Evolutionary conservation across 2,329 filamentous ascomycete species (phyloP).

Genomic region (Penicillium concentricum): DNA sequence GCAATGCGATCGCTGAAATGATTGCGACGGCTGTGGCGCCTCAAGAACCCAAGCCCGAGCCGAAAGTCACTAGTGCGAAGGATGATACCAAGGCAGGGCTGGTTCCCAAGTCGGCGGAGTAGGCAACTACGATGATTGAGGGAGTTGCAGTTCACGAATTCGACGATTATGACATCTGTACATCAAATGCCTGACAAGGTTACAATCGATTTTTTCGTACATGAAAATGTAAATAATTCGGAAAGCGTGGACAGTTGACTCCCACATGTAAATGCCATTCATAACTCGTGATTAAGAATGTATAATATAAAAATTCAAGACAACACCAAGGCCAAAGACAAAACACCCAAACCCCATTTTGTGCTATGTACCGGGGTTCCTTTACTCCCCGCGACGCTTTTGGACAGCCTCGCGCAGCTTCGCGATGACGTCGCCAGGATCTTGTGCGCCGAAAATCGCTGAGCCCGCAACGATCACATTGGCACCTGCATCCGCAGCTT

Average conservation of each 20-base stretch:
- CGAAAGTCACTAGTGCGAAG: constrained; percentile 5
- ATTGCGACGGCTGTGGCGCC: constrained; percentile 1
- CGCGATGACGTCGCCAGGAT: constrained; percentile 83
- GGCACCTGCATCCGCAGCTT: constrained; percentile 90
- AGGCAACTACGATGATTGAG: constrained; percentile 17
- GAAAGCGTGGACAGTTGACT: constrained; percentile 1
- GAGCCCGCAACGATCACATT: constrained; percentile 98
- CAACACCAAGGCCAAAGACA: neutral
- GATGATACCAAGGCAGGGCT: constrained; percentile 11
- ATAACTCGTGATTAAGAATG: constrained; percentile 23
- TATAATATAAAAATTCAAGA: neutral
- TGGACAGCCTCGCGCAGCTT: constrained; percentile 78
- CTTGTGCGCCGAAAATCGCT: constrained; percentile 89
- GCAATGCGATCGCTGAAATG: constrained; percentile 4
- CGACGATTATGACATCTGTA: constrained; percentile 20
- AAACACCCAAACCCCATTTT: constrained; percentile 20
- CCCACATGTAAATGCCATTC: constrained; percentile 17
- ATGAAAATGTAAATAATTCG: neutral
- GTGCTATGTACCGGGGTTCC: constrained; percentile 1
- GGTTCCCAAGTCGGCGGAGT: constrained; percentile 12
- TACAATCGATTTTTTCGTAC: neutral
- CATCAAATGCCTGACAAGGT: constrained; percentile 9
- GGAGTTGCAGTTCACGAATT: constrained; percentile 13
- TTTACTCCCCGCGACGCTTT: constrained; percentile 43
- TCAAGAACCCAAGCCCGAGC: neutral